A percentile compares a stretch with the other conserved stretches of the same genome.
phyloP scores from a whole-genome alignment of 1,284 basidiomycete species.

The Papiliotrema terrestris region DNA sequence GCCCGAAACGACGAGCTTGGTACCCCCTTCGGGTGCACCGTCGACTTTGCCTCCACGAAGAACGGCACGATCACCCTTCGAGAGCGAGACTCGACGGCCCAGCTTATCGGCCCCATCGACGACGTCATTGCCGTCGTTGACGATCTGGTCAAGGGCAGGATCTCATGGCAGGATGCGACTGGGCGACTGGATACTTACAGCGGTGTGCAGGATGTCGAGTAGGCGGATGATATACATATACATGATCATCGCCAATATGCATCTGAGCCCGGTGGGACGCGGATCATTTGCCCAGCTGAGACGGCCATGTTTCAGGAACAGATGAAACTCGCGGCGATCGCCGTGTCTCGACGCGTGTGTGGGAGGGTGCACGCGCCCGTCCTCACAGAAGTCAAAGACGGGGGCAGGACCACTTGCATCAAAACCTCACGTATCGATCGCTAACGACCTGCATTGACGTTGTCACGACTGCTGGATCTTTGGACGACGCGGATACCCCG shows the following conservation, averaged over 20 bases:
- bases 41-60: slow-evolving; percentile 92
- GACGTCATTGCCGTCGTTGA: slow-evolving; percentile 79
- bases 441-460: background rate
- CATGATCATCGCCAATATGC: too few species aligned
- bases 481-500: background rate
- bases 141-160: slow-evolving; percentile 67
- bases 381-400: too few species aligned
- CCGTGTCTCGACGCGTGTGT: too few species aligned
- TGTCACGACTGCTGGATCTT: background rate
- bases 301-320: too few species aligned
- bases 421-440: too few species aligned
- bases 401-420: too few species aligned
- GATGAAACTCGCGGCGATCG: too few species aligned
- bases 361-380: too few species aligned
- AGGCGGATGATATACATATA: slow-evolving; percentile 2
- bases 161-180: slow-evolving; percentile 77
- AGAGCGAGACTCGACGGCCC: slow-evolving; percentile 91
- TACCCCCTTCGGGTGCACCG: slow-evolving; percentile 91
- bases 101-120: slow-evolving; percentile 89
- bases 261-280: too few species aligned
- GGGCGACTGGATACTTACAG: slow-evolving; percentile 72
- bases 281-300: too few species aligned
- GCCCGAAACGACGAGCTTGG: slow-evolving; percentile 97
- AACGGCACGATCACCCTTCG: slow-evolving; percentile 86
- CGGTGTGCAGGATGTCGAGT: slow-evolving; percentile 79